These are phyloP conservation scores for Atkinsonella texensis DNA, from an alignment of 2,329 filamentous ascomycete species.

Conservation along the genomic window DNA sequence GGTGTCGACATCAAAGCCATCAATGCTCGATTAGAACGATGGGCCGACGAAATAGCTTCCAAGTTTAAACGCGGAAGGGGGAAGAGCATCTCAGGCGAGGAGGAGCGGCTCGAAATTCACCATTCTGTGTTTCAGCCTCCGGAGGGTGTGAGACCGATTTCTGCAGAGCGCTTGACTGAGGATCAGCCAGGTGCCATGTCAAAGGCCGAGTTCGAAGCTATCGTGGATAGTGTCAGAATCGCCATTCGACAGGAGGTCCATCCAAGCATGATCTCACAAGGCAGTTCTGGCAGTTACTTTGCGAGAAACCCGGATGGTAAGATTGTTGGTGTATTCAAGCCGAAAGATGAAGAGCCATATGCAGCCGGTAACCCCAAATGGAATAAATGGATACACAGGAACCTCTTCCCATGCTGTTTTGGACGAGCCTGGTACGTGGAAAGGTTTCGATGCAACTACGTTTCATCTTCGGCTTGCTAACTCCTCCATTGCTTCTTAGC, in stretches of 20 bases:
- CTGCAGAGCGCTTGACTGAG: conserved; percentile 59
- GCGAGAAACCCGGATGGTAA: conserved; percentile 84
- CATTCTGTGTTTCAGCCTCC: conserved; percentile 94
- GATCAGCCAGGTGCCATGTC: conserved; percentile 56
- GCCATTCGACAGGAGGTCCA: conserved; percentile 88
- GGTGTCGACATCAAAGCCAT: conserved; percentile 97
- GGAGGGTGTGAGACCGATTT: conserved; percentile 71
- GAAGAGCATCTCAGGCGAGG: conserved; percentile 59
- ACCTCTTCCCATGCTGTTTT: conserved; percentile 95
- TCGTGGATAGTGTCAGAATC: conserved; percentile 78
- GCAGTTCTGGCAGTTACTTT: conserved; percentile 97
- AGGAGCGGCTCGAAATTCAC: conserved; percentile 87
- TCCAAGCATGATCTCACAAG: conserved; percentile 91
- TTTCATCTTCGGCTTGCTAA: background rate
- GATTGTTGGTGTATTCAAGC: conserved; percentile 96
- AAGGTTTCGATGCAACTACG: background rate
- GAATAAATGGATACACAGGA: conserved; percentile 99
- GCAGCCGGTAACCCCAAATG: conserved; percentile 95
- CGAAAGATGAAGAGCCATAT: conserved; percentile 97
- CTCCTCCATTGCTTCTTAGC: conserved; percentile 21
- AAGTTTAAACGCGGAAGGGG: conserved; percentile 84
- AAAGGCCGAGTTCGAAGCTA: conserved; percentile 70
- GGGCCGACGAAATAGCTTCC: conserved; percentile 95
- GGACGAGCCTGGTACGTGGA: conserved; percentile 64
- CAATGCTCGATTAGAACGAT: conserved; percentile 86